These are phyloP conservation scores for Flaveria sonorensis DNA, from an alignment of 129 eudicot species.

Conservation along the genomic window DNA sequence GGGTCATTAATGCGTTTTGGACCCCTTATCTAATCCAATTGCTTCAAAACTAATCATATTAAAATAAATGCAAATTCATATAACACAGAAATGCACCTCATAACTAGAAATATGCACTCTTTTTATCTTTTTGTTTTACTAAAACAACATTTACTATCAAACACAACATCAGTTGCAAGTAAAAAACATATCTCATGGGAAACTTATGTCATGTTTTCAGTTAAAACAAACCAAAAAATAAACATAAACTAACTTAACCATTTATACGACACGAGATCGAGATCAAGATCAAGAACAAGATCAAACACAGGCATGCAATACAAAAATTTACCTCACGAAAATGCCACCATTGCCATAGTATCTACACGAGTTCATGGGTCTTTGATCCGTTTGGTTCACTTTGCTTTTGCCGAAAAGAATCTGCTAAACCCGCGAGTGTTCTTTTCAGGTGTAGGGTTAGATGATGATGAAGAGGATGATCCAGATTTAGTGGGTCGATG, in stretches of 20 bases:
- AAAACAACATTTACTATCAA: conserved; percentile 12
- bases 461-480: conserved; percentile 67
- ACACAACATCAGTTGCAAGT: conserved; percentile 37
- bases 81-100: not conserved
- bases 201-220: conserved; percentile 40
- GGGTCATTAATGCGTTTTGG: not conserved
- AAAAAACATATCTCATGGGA: conserved; percentile 31
- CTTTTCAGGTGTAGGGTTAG: conserved; percentile 82
- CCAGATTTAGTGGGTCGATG: conserved; percentile 83
- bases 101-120: not conserved
- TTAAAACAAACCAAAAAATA: conserved; percentile 40
- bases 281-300: conserved; percentile 17
- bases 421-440: conserved; percentile 84
- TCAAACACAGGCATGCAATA: conserved; percentile 44
- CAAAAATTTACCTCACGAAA: conserved; percentile 39
- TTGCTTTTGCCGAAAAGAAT: conserved; percentile 84
- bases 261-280: conserved; percentile 1
- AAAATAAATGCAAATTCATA: not conserved
- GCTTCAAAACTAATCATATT: conserved; percentile 10
- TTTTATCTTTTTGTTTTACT: not conserved
- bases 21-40: conserved; percentile 14
- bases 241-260: conserved; percentile 34
- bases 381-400: conserved; percentile 18
- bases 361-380: conserved; percentile 25
- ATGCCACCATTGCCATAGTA: conserved; percentile 27